These are phyloP conservation scores for Neurospora cerealis DNA, from an alignment of 495 filamentous ascomycete species.

Conservation along the genomic window DNA sequence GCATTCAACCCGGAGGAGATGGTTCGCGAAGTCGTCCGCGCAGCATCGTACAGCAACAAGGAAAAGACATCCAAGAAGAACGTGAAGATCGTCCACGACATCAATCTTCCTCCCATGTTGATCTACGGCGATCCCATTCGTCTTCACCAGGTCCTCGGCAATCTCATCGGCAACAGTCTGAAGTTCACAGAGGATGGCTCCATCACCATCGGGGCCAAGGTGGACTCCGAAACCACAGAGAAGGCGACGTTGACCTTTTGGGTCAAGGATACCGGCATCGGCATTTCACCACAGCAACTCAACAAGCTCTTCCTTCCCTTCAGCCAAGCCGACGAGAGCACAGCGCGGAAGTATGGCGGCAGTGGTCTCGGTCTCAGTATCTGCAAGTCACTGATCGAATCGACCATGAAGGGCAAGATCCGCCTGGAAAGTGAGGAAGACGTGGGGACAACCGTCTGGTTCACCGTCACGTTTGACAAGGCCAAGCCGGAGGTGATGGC, in stretches of 20 bases:
- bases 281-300: constrained; percentile 71
- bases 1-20: constrained; percentile 79
- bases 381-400: constrained; percentile 90
- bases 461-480: constrained; percentile 74
- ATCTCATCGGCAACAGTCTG: constrained; percentile 84
- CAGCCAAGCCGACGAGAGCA: constrained; percentile 80
- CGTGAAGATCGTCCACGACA: constrained; percentile 56
- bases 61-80: constrained; percentile 56
- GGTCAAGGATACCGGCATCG: constrained; percentile 85
- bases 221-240: constrained; percentile 59
- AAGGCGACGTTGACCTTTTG: constrained; percentile 68
- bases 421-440: constrained; percentile 68
- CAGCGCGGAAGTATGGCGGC: constrained; percentile 79
- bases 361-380: constrained; percentile 86
- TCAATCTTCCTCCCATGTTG: constrained; percentile 65
- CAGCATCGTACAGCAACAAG: constrained; percentile 72
- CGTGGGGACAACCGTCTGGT: constrained; percentile 75
- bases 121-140: constrained; percentile 86
- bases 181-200: constrained; percentile 86
- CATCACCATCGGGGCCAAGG: constrained; percentile 65
- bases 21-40: constrained; percentile 77
- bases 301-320: constrained; percentile 84
- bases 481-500: constrained; percentile 43
- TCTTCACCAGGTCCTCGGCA: constrained; percentile 87
- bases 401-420: constrained; percentile 77